Percentiles rank a stretch among this genome's conserved stretches.
Evolutionary conservation across 2,329 filamentous ascomycete species (phyloP).

Genomic region (Cercospora zeina): DNA sequence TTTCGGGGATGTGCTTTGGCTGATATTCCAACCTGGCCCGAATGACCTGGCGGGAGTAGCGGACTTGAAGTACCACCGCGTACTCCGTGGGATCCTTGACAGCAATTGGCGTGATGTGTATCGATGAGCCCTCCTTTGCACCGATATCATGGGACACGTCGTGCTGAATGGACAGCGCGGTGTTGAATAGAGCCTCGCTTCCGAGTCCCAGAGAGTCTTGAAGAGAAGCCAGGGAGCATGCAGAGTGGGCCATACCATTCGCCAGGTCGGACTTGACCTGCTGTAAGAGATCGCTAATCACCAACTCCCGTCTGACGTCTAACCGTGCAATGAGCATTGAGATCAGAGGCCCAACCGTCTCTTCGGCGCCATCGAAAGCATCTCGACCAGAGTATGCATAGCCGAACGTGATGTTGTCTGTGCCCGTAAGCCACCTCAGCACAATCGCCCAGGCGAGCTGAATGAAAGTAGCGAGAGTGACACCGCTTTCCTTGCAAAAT

Average conservation of each 20-base stretch:
- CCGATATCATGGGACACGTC: neutral
- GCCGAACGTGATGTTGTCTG: neutral
- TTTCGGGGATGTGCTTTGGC: neutral
- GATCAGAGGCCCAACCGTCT: neutral
- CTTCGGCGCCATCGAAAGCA: neutral
- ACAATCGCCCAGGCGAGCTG: neutral
- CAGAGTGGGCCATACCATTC: neutral
- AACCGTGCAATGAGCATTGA: neutral
- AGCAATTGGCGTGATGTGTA: neutral
- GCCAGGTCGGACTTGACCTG: neutral
- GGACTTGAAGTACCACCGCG: neutral
- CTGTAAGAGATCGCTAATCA: neutral
- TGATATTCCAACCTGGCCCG: neutral
- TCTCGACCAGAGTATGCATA: neutral
- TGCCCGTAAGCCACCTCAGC: neutral
- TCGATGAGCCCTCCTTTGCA: neutral
- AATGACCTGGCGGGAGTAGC: neutral
- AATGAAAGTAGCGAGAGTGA: neutral
- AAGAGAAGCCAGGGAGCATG: neutral
- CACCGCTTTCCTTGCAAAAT: neutral
- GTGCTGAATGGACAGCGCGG: neutral
- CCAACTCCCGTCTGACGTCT: neutral
- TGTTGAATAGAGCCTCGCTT: neutral
- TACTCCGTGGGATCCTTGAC: neutral
- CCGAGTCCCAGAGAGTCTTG: neutral